Evolutionary conservation across 2,329 filamentous ascomycete species (phyloP), one percentile per base, ranked within the genome.

Genomic region (Myriosclerotinia curreyana): DNA sequence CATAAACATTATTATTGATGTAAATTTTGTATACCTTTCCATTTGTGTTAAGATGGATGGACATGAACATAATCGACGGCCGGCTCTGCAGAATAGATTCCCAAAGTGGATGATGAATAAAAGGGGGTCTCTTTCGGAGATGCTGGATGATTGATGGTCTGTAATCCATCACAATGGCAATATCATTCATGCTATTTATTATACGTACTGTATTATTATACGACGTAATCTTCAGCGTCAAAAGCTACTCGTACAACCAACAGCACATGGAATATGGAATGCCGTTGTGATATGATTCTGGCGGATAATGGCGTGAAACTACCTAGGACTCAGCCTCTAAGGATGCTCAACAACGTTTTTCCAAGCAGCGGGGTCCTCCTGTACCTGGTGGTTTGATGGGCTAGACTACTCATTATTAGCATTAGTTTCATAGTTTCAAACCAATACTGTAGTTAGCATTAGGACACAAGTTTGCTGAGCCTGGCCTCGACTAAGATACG

Each of bases 101-200:
- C 38, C 12, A 46, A 58, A 48, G 42, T 46, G 54, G 12, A 34
- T 17, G 42, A 36, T n/a, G 17, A 8, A 46, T 22, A 9, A 7
- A 17, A 20, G 14, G n/a, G 7, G 54, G 28, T 36, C 40, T n/a
- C 14, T 46, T 56, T 34, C 25, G 20, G 54, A 46, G 11, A 34
- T 14, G 42, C 20, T 58, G 14, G 40, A 25, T 34, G 55, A 59
- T 48, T 17, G 5, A 34, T 48, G 4, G 14, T 36, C 14, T 12
- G 40, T 44, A 20, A 48, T 59, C 42, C 55, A 48, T 25, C 42
- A 46, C 28, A 17, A 14, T n/a, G n/a, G 25, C 54, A 48, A 36
- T 48, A 59, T 48, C 31, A 59, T 59, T 48, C 42, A 59, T 59
- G 55, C 42, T 59, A n/a, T n/a, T n/a, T n/a, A n/a, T n/a, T n/a